These are phyloP conservation scores for Aspergillus panamensis DNA, from an alignment of 495 filamentous ascomycete genomes.

Conservation along the genomic window DNA sequence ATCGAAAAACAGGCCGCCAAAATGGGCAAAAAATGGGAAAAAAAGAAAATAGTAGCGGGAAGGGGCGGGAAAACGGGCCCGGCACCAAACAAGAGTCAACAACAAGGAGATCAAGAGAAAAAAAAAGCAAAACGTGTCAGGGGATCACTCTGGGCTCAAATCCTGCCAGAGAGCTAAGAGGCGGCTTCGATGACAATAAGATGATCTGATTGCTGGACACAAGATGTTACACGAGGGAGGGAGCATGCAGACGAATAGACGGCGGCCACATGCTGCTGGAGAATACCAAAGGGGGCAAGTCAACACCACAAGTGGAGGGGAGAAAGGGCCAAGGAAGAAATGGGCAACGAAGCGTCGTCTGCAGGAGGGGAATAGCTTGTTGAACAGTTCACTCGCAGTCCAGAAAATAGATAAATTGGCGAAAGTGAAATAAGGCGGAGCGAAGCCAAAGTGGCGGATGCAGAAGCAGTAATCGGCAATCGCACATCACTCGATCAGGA, in stretches of 20 bases:
- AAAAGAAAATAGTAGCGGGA: slow-evolving; percentile 15
- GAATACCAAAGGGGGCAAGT: slow-evolving; percentile 15
- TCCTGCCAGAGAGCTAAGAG: slow-evolving; percentile 11
- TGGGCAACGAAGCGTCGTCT: slow-evolving; percentile 2
- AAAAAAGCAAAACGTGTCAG: slow-evolving; percentile 12
- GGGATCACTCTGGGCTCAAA: slow-evolving; percentile 15
- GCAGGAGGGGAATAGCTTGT: slow-evolving; percentile 6
- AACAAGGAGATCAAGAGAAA: slow-evolving; percentile 10
- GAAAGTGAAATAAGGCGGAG: slow-evolving; percentile 13
- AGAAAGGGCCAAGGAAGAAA: slow-evolving; percentile 8
- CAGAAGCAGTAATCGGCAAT: background rate
- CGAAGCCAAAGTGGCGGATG: slow-evolving; percentile 21
- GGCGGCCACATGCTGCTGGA: slow-evolving; percentile 42
- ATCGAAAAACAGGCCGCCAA: slow-evolving; percentile 16
- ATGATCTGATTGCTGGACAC: slow-evolving; percentile 28
- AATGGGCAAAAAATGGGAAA: slow-evolving; percentile 1
- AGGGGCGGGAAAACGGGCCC: slow-evolving; percentile 28
- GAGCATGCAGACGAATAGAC: slow-evolving; percentile 37
- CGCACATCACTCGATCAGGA: slow-evolving; percentile 23
- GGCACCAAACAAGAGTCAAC: slow-evolving; percentile 13
- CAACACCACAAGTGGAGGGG: slow-evolving; percentile 14
- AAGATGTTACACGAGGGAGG: slow-evolving; percentile 39
- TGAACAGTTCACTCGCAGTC: slow-evolving; percentile 13
- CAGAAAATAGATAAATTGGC: background rate
- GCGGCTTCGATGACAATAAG: slow-evolving; percentile 14